Evolutionary conservation across 345 rosid species (phyloP), one percentile per base, ranked within the genome.

Genomic region (Geranium rotundifolium): DNA sequence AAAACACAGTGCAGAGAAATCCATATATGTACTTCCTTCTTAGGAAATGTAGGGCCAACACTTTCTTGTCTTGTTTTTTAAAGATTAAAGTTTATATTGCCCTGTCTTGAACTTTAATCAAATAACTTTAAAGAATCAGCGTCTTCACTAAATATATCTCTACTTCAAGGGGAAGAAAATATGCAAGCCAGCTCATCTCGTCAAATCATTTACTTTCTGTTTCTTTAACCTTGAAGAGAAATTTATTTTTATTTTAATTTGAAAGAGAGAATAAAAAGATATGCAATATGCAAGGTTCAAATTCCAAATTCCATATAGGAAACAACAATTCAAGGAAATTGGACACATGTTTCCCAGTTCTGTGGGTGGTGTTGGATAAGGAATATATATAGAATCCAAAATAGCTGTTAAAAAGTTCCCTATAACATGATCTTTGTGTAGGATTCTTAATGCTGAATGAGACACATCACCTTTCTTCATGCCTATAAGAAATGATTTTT

Each of bases 1-100:
- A 80, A 77, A 81, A 83, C 67, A 69, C 7, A 63, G 63, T 58
- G 34, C 69, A 60, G 54, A 46, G 63, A 69, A 64, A 66, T 62
- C 73, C 69, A 59, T 58, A 57, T 62, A 61, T 56, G 18, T 52
- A 60, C 62, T 62, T 62, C 8, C 66, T 58, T 76, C 69, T 79
- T 58, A 49, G 59, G 72, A 68, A 46, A 46, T 46, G 52, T 46
- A 46, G 52, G 52, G 3, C 52, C 52, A 34, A 34, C 52, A 9
- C 52, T 46, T 46, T 10, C 52, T 46, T 12, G 0, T 46, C 10
- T 12, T 46, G 14, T 7, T 7, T 23, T 23, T 23, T 23, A 23
- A 23, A 23, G 27, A 23, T 23, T 23, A 23, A 23, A 23, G 27
- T 23, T 23, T 23, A 23, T 23, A 23, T 23, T 23, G 27, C 27